Percentiles rank a stretch among this genome's conserved stretches.
These are phyloP conservation scores for Cryphonectria radicalis DNA, from an alignment of 2,329 filamentous ascomycete species.

Conservation along the genomic window DNA sequence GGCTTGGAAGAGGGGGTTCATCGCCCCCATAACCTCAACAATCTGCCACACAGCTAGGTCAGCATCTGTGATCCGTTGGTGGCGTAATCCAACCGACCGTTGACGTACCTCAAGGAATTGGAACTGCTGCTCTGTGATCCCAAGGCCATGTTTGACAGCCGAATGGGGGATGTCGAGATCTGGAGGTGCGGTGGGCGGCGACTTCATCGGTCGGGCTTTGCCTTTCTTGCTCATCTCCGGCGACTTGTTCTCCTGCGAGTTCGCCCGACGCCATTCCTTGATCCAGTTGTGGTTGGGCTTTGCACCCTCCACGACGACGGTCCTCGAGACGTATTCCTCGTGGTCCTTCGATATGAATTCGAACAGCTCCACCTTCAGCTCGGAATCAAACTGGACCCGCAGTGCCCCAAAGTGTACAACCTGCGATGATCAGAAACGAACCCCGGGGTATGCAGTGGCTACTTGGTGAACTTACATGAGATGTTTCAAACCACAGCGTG, in stretches of 20 bases:
- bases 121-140: constrained; percentile 64
- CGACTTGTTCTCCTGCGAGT: constrained; percentile 62
- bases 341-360: constrained; percentile 79
- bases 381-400: constrained; percentile 76
- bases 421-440: constrained; percentile 8
- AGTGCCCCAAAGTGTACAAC: constrained; percentile 62
- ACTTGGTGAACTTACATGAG: constrained; percentile 66
- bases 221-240: constrained; percentile 71
- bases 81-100: constrained; percentile 9
- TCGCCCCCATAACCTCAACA: constrained; percentile 68
- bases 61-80: constrained; percentile 33
- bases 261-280: constrained; percentile 67
- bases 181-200: constrained; percentile 61
- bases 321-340: constrained; percentile 82
- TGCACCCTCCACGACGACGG: constrained; percentile 63
- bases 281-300: constrained; percentile 66
- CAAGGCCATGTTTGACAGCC: constrained; percentile 58
- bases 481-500: constrained; percentile 86
- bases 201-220: constrained; percentile 63
- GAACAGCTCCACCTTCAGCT: constrained; percentile 81
- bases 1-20: constrained; percentile 62
- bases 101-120: constrained; percentile 65
- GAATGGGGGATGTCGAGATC: constrained; percentile 65
- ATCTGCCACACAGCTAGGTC: constrained; percentile 47
- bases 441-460: neutral